Conservation (phyloP, 306 rosid genomes). For the Pyrus pyrifolia region DNA sequence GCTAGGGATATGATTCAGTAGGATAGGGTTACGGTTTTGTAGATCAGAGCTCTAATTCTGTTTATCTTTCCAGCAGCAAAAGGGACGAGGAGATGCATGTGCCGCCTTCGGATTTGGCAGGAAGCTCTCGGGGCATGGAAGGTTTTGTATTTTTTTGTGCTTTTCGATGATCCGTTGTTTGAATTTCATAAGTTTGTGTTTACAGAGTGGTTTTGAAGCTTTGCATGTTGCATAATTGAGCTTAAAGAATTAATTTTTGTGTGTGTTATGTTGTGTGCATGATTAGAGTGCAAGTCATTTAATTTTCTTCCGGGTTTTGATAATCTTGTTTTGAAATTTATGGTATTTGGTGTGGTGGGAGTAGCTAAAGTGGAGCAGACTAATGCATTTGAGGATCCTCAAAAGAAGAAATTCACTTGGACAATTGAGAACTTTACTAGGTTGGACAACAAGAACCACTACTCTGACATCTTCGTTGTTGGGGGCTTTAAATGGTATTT, state of each 20-base stretch:
- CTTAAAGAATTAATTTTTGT: neutral
- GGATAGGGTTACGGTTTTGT: too few relatives aligned
- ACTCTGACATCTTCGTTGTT: conserved; percentile 45
- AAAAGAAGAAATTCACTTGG: conserved; percentile 57
- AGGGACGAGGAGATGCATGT: conserved; percentile 48
- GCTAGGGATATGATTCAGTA: too few relatives aligned
- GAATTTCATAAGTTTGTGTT: neutral
- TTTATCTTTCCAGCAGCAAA: conserved; percentile 34
- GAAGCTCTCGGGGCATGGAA: conserved; percentile 51
- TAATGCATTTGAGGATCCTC: conserved; percentile 35
- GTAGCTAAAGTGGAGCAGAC: conserved; percentile 46
- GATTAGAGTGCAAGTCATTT: neutral
- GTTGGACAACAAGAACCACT: conserved; percentile 39
- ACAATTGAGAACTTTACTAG: conserved; percentile 49
- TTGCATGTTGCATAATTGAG: conserved; percentile 10
- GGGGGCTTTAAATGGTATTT: conserved; percentile 52
- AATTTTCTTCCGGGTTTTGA: conserved; percentile 2
- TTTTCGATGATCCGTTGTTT: neutral
- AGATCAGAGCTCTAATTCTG: conserved; percentile 19
- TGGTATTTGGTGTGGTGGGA: conserved; percentile 7
- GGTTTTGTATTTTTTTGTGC: conserved; percentile 13
- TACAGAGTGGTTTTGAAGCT: conserved; percentile 7
- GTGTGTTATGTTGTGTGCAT: neutral
- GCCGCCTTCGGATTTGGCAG: conserved; percentile 41
- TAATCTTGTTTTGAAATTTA: conserved; percentile 3